Evolutionary conservation across 2,329 filamentous ascomycete species (phyloP), one percentile per base, ranked within the genome.

Genomic region (Bipolaris zeicola): DNA sequence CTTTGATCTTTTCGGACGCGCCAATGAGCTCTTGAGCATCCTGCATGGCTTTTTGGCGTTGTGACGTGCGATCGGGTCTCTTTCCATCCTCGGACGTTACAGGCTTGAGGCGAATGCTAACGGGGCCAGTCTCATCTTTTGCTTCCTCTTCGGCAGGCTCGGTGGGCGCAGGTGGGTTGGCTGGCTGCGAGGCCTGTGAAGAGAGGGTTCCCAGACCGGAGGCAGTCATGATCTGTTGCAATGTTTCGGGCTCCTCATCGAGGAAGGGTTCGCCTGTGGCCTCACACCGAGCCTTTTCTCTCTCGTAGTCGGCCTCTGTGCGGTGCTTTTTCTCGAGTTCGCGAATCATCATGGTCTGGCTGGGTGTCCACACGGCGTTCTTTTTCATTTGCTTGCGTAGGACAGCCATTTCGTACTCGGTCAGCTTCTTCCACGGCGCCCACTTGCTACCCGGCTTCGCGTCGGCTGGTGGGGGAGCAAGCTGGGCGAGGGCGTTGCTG

Each of bases 371-470:
- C 4, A 90, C 88, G 0, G 90, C 89, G 69, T 95, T 95, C 81
- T 95, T 95, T 83, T 95, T 95, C 91, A 95, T 95, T 16, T 89
- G 84, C 77, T 95, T 95, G 58, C 91, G 82, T 6, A 95, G 81
- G 61, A 87, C 85, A 5, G 85, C 86, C 85, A 89, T 87, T 67
- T 89, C 86, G 77, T 83, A 89, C 63, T 88, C 86, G 2, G 86
- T 88, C 60, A 89, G 75, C 55, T 85, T 84, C 65, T 85, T 78
- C 86, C 86, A 89, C 1, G 86, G 86, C 58, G 82, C 77, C 75
- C 83, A 83, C 66, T 83, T 82, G 73, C 85, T 87, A 43, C 86
- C 86, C 22, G 83, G 79, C 51, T 78, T 78, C 6, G 86, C 85
- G 69, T 87, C 83, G 18, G 81, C 75, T 13, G 86, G 86, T 8